Evolutionary conservation across 192 early-diverging fungal genomes (phyloP), one percentile per base, ranked within the genome.

Genomic region (Dimargaris cristalligena): DNA sequence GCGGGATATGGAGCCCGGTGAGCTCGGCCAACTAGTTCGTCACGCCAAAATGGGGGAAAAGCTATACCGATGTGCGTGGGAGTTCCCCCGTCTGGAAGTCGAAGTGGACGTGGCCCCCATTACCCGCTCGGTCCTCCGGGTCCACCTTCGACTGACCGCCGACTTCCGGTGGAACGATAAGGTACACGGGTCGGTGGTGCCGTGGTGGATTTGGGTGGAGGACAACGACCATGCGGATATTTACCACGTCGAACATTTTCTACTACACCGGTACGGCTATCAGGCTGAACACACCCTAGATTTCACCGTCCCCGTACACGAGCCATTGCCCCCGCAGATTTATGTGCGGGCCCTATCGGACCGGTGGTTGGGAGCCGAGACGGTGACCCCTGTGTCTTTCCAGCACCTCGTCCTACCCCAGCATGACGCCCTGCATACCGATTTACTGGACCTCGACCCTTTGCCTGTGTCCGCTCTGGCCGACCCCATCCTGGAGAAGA

Each of bases 151-250:
- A 4, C 78, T 91, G 6, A 82, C 79, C 0, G 79, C 89, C 1
- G 90, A 90, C 62, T 99, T 97, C 72, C 74, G 84, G 6, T 99
- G 94, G 94, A 90, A 82, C 64, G 94, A 96, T 35, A 76, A 79
- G n/a, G 77, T 90, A 35, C 96, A 99, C 60, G 97, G 94, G 35
- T 73, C 69, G 20, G 80, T 78, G 23, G 92, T 97, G 65, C 84
- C 90, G 1, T 99, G 89, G 77, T 96, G 88, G 86, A 87, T 99
- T 44, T 96, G 88, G 88, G 90, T 94, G 6, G 89, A 95, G 62
- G 97, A 96, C 60, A 73, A 77, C 2, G 86, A 93, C 64, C 80
- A 89, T 69, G 77, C 78, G 0, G 90, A 94, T 44, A 88, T 99
- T 45, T 80, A 93, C 61, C 89, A 99, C 65, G 84, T 86, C 0